Conservation (phyloP, 768 basidiomycete genomes). For the Cystoderma amianthinum region DNA sequence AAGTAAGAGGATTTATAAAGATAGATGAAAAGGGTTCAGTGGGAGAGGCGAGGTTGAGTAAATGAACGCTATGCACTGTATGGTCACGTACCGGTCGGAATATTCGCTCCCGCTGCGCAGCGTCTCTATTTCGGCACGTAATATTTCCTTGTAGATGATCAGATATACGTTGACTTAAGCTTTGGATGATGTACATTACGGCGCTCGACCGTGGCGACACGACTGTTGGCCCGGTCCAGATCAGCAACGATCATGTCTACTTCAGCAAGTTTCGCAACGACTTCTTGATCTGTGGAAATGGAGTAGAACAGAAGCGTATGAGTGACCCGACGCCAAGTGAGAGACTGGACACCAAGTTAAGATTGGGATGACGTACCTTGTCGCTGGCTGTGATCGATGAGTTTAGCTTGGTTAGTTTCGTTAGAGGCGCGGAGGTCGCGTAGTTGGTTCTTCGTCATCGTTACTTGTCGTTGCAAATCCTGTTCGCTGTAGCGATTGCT, state of each 20-base stretch:
- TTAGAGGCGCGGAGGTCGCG: slow-evolving; percentile 86
- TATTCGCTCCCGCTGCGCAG: slow-evolving; percentile 74
- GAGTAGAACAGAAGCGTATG: too few species aligned
- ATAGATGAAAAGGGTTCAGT: neutral
- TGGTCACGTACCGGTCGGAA: slow-evolving; percentile 54
- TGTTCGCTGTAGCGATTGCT: slow-evolving; percentile 57
- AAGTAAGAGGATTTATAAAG: neutral
- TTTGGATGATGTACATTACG: slow-evolving; percentile 71
- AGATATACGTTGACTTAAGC: neutral
- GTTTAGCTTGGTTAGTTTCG: slow-evolving; percentile 88
- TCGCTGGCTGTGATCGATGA: slow-evolving; percentile 85
- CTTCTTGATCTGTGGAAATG: slow-evolving; percentile 98
- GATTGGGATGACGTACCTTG: slow-evolving; percentile 51
- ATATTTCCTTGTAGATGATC: slow-evolving; percentile 69
- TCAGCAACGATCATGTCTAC: slow-evolving; percentile 94
- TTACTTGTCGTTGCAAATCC: slow-evolving; percentile 86
- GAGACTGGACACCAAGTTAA: neutral
- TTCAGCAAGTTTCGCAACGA: slow-evolving; percentile 83
- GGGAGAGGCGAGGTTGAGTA: too few species aligned
- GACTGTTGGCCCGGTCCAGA: slow-evolving; percentile 89
- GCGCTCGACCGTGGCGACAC: slow-evolving; percentile 87
- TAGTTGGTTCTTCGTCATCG: slow-evolving; percentile 83
- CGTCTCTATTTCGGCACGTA: slow-evolving; percentile 91
- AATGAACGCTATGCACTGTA: too few species aligned
- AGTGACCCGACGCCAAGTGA: too few species aligned